These are phyloP conservation scores for Amanita polypyramis DNA, from an alignment of 768 basidiomycete genomes.

Conservation along the genomic window DNA sequence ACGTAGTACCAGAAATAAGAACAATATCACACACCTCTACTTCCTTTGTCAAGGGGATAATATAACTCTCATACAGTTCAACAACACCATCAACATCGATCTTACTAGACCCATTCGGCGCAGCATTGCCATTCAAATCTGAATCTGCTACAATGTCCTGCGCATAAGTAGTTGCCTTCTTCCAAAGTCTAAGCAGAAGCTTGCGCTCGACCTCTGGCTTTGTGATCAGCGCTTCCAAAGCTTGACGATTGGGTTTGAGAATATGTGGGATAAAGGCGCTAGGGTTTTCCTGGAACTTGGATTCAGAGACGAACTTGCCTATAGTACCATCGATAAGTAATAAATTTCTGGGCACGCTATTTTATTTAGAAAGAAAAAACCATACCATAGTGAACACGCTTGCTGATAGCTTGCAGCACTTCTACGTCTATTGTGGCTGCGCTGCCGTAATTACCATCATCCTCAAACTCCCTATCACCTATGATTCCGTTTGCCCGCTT, in stretches of 20 bases:
- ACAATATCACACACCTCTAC: conserved; percentile 66
- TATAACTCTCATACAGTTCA: conserved; percentile 86
- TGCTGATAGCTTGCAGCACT: conserved; percentile 94
- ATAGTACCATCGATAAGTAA: conserved; percentile 5
- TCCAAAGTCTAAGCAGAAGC: conserved; percentile 71
- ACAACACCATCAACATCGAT: conserved; percentile 92
- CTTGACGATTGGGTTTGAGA: conserved; percentile 59
- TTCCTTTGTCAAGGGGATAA: conserved; percentile 96
- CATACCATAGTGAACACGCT: conserved; percentile 95
- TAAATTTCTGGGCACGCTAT: not conserved
- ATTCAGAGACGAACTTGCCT: conserved; percentile 99
- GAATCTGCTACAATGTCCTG: conserved; percentile 74
- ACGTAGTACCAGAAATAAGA: not conserved
- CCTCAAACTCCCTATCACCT: conserved; percentile 65
- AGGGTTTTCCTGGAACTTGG: conserved; percentile 86
- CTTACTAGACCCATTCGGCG: conserved; percentile 37
- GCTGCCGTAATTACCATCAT: conserved; percentile 97
- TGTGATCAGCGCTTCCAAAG: conserved; percentile 83
- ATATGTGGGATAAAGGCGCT: conserved; percentile 91
- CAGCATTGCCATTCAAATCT: conserved; percentile 23
- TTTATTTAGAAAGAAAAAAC: not conserved
- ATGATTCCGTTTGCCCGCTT: conserved; percentile 60
- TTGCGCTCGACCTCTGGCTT: conserved; percentile 92
- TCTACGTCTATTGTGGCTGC: conserved; percentile 93
- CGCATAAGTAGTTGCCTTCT: conserved; percentile 75